These are phyloP conservation scores for Grosmannia huntii DNA, from an alignment of 2,329 filamentous ascomycete species.

Conservation along the genomic window DNA sequence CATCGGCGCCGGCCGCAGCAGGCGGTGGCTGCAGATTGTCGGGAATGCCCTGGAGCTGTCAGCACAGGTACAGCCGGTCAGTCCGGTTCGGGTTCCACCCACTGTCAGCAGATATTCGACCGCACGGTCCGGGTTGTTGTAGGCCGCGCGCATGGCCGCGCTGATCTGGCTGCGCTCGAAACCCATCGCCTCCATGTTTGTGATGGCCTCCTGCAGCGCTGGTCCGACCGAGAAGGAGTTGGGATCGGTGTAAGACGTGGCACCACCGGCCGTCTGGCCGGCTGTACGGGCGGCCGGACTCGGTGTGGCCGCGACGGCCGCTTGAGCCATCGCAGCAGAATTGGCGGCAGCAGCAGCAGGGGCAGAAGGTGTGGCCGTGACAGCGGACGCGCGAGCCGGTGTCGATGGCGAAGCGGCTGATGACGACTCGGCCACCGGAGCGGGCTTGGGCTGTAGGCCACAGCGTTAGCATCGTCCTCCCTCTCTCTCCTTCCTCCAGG, in stretches of 20 bases:
- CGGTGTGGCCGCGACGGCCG: slow-evolving; percentile 31
- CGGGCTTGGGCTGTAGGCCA: slow-evolving; percentile 52
- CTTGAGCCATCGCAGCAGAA: slow-evolving; percentile 31
- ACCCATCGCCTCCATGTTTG: slow-evolving; percentile 95
- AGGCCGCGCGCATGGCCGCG: slow-evolving; percentile 88
- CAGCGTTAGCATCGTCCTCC: slow-evolving; percentile 10
- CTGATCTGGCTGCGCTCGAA: slow-evolving; percentile 84
- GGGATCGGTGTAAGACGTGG: slow-evolving; percentile 49
- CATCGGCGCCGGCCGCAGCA: slow-evolving; percentile 27
- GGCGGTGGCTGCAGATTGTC: slow-evolving; percentile 56
- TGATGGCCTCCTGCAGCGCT: slow-evolving; percentile 68
- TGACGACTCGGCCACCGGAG: slow-evolving; percentile 24
- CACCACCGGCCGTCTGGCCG: slow-evolving; percentile 13
- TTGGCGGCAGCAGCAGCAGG: slow-evolving; percentile 37
- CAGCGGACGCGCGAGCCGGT: slow-evolving; percentile 31
- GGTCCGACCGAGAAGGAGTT: slow-evolving; percentile 78
- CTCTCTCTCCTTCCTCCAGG: background rate
- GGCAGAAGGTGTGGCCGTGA: slow-evolving; percentile 31
- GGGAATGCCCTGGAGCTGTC: slow-evolving; percentile 62
- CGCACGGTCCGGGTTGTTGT: slow-evolving; percentile 91
- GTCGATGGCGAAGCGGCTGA: slow-evolving; percentile 30
- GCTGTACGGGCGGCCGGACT: slow-evolving; percentile 22
- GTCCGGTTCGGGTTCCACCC: slow-evolving; percentile 21
- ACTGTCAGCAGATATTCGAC: slow-evolving; percentile 91
- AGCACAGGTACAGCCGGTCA: background rate